Conservation (phyloP, 148 eudicot species). For the Cornus suecica region DNA sequence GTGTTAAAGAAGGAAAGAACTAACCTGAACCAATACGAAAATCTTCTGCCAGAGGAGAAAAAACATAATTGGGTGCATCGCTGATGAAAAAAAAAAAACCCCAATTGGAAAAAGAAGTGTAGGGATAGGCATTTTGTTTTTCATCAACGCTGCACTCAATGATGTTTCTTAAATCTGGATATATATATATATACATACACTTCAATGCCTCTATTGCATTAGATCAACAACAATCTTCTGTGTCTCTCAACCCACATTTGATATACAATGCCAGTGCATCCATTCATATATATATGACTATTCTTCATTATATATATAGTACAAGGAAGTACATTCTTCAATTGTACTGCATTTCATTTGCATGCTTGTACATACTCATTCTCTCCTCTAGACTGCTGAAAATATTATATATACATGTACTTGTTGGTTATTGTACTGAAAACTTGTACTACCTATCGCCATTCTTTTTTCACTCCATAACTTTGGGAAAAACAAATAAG, state of each 20-base stretch:
- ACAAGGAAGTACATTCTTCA: background rate
- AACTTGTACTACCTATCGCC: background rate
- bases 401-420: background rate
- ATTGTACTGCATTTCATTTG: background rate
- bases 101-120: background rate
- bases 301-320: background rate
- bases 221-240: background rate
- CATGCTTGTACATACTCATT: background rate
- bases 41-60: background rate
- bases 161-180: conserved; percentile 21
- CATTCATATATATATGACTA: background rate
- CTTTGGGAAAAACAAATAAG: too few relatives aligned
- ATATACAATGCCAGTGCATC: background rate
- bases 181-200: too few relatives aligned
- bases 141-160: conserved; percentile 74
- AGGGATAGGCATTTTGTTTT: background rate
- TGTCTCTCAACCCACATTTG: too few relatives aligned
- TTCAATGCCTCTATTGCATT: background rate
- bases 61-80: conserved; percentile 50
- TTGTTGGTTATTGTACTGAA: background rate
- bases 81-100: background rate
- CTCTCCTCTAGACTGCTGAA: background rate
- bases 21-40: too few relatives aligned
- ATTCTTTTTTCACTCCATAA: too few relatives aligned
- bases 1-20: too few relatives aligned